Evolutionary conservation across 2,329 filamentous ascomycete species (phyloP).

Genomic region (Colletotrichum cereale): DNA sequence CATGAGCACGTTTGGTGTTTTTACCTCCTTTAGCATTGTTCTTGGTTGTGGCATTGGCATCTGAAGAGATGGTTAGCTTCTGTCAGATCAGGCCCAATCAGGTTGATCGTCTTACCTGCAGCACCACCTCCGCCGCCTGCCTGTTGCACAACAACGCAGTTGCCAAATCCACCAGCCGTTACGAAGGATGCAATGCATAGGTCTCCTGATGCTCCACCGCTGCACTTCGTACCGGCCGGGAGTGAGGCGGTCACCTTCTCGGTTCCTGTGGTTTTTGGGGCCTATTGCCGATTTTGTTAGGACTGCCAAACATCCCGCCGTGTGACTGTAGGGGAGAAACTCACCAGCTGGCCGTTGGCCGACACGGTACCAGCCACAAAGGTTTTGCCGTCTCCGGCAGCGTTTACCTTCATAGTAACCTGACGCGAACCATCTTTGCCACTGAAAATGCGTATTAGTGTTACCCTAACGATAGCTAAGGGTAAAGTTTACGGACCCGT

Average conservation of each 20-base stretch:
- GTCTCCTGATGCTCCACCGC: conserved; percentile 36
- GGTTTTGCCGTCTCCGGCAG: conserved; percentile 31
- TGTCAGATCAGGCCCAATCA: neutral
- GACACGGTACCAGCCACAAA: conserved; percentile 32
- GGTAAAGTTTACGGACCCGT: conserved; percentile 25
- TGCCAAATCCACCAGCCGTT: conserved; percentile 39
- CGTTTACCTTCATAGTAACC: conserved; percentile 35
- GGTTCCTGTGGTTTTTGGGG: neutral
- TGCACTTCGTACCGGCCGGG: conserved; percentile 29
- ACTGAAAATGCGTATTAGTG: conserved; percentile 7
- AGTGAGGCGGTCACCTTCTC: neutral
- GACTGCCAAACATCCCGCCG: neutral
- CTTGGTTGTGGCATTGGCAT: no score
- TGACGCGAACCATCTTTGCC: conserved; percentile 38
- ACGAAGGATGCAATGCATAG: conserved; percentile 36
- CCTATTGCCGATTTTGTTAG: neutral
- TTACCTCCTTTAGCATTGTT: no score
- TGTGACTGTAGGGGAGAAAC: neutral
- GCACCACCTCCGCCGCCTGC: conserved; percentile 2
- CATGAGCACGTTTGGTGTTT: neutral
- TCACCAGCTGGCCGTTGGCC: neutral
- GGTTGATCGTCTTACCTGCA: neutral
- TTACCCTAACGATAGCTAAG: neutral
- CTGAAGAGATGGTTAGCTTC: neutral
- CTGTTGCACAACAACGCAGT: conserved; percentile 40